Conservation (phyloP, 2,329 filamentous ascomycete species). For the Epichloe brachyelytri region DNA sequence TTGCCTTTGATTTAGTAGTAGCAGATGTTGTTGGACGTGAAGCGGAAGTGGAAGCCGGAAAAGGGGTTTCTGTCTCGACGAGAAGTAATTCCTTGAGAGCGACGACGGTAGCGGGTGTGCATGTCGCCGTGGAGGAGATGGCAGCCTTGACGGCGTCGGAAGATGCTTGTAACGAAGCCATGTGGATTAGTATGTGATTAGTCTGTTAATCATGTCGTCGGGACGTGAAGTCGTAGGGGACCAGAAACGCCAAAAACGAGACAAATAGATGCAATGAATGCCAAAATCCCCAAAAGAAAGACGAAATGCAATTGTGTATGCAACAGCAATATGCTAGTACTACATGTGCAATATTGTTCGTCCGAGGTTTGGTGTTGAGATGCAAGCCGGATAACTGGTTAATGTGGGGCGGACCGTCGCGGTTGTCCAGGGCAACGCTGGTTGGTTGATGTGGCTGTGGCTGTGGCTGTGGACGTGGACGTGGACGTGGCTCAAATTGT, state of each 20-base stretch:
- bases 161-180: slow-evolving; percentile 32
- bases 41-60: slow-evolving; percentile 14
- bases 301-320: slow-evolving; percentile 11
- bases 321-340: slow-evolving; percentile 7
- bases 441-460: neutral
- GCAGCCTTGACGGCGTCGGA: slow-evolving; percentile 40
- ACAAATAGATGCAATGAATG: slow-evolving; percentile 2
- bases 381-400: slow-evolving; percentile 1
- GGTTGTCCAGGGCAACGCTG: slow-evolving; percentile 25
- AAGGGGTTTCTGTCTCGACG: slow-evolving; percentile 18
- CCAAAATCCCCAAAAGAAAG: slow-evolving; percentile 8
- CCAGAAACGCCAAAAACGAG: slow-evolving; percentile 7
- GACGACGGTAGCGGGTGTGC: slow-evolving; percentile 36
- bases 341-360: slow-evolving; percentile 9
- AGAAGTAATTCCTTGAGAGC: slow-evolving; percentile 34
- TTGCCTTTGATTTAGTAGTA: slow-evolving; percentile 13
- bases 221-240: slow-evolving; percentile 5
- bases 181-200: slow-evolving; percentile 17
- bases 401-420: slow-evolving; percentile 18
- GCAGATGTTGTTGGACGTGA: slow-evolving; percentile 16
- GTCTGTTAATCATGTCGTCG: slow-evolving; percentile 21
- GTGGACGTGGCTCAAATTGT: neutral
- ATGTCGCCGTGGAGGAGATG: slow-evolving; percentile 38
- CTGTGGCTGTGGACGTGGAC: neutral
- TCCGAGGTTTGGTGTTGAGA: slow-evolving; percentile 6